Evolutionary conservation across 164 flowering plant species (phyloP), one percentile per base, ranked within the genome.

Genomic region (Chloranthus sessilifolius): DNA sequence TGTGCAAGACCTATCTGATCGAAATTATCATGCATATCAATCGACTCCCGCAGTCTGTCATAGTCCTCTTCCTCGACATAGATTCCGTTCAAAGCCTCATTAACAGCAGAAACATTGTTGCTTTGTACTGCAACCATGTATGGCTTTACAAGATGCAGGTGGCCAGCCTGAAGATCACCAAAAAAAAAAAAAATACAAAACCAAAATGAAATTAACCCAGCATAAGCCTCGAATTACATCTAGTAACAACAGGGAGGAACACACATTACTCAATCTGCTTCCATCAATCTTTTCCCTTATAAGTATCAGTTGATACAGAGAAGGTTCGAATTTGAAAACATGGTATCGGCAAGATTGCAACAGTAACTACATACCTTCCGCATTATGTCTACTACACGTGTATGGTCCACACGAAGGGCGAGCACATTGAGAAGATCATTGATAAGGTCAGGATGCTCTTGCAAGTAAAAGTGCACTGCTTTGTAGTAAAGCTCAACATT

Each of bases 71-170:
- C 96, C 64, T 85, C 88, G 20, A 85, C 83, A 58, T 88, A 85
- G 37, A 88, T 88, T 60, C 67, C 86, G 64, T 88, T 88, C 71
- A 88, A 58, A 43, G 99, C 97, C 67, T 88, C 97, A 72, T 94
- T 94, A 46, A 94, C 97, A 37, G 99, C 92, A 59, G 88, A 66
- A 1, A 88, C 88, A 68, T 88, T 88, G 60, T 83, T 88, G 73
- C 98, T 91, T 57, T 94, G 99, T 50, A 88, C 96, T 15, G 95
- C 95, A 63, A 89, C 75, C 99, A 94, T 86, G 71, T 94, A 94
- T 60, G 99, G 99, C 78, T 89, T 94, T 55, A 94, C 83, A 63
- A 94, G 92, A 57, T 63, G 89, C 53, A 94, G 63, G 58, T 82
- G 78, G 45, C 96, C 99, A 17, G 96, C 99, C 99, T 94, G 66